Percentiles rank a stretch among this genome's conserved stretches.
phyloP scores from a whole-genome alignment of 2,329 filamentous ascomycete genomes.

The Aspergillus sojae region DNA sequence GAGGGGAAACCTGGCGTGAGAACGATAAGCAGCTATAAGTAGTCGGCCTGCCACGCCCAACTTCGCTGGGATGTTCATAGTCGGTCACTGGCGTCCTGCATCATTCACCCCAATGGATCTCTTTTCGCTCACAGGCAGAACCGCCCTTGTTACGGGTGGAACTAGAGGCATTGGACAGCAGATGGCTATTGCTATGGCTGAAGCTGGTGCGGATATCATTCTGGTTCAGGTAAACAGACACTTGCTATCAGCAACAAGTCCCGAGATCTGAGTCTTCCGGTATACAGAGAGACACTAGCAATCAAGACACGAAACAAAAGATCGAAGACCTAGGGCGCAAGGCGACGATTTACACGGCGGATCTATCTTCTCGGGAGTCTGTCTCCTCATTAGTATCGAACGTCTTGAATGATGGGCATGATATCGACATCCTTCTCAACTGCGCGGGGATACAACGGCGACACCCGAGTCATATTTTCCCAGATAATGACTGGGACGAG shows the following conservation, averaged over 20 bases:
- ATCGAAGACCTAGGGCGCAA: slow-evolving; percentile 36
- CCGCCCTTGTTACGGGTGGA: slow-evolving; percentile 40
- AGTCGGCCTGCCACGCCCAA: not conserved
- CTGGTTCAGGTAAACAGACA: slow-evolving; percentile 21
- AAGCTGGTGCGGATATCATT: slow-evolving; percentile 40
- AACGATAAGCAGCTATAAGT: not conserved
- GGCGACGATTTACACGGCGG: slow-evolving; percentile 38
- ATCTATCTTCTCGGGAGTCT: slow-evolving; percentile 35
- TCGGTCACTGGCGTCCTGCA: not conserved
- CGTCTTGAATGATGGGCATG: slow-evolving; percentile 43
- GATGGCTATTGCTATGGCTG: slow-evolving; percentile 40
- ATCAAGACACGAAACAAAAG: slow-evolving; percentile 21
- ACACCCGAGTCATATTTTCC: slow-evolving; percentile 72
- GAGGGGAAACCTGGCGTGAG: not conserved
- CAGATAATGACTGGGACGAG: slow-evolving; percentile 71
- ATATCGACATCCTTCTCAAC: slow-evolving; percentile 76
- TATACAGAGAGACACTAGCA: slow-evolving; percentile 20
- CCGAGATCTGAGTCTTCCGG: not conserved
- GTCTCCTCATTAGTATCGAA: slow-evolving; percentile 32
- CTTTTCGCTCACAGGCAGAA: slow-evolving; percentile 29
- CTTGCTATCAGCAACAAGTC: not conserved
- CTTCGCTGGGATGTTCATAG: not conserved
- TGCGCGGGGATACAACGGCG: slow-evolving; percentile 80
- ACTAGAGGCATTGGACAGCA: slow-evolving; percentile 40
- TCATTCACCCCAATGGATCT: slow-evolving; percentile 17